Base-by-base conservation (phyloP, 2,329 filamentous ascomycete genomes). In the Coniella lustricola region DNA sequence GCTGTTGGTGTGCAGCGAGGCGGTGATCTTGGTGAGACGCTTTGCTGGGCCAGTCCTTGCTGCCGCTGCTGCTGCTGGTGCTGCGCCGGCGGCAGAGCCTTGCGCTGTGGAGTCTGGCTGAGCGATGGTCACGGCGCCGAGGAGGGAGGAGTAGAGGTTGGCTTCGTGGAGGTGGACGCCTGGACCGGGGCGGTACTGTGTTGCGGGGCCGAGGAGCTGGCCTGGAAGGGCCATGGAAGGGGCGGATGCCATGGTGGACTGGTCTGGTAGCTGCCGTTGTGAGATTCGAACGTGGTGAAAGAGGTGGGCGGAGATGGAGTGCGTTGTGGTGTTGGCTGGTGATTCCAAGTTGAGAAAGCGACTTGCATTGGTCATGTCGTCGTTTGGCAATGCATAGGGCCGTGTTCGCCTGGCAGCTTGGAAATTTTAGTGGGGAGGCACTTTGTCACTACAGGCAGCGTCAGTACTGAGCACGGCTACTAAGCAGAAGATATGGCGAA, bases 151-250 rank as follows among this genome's bases (percentile, higher is more conserved):
- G 65, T 85, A 85, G 57, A 96, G 79, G 50, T 83, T 78, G 54
- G 80, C 75, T 55, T 85, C 75, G 68, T 88, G 77, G 56, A 95
- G 74, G 66, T 97, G 89, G 0, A 90, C 95, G 56, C 91, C 93
- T 10, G 87, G 74, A 13, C 91, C 91, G 22, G 89, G 77, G 35
- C 76, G 68, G 67, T 85, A 90, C 56, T 81, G 78, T 48, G 76
- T 72, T 16, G 75, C 67, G 16, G 84, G 69, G 25, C 87, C 90
- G 35, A 98, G 79, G 39, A 82, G 70, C 64, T 93, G 87, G 63
- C 93, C 93, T 10, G 93, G 93, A 41, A 94, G 76, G 47, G 84
- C 87, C 57, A 89, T 64, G 2, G 59, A 47, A 32, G 53, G 16
- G 25, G 40, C 32, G 13, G 40, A 25, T 9, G 22, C 22, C 21